These are phyloP conservation scores for Phytopythium cucurbitacearum DNA, from an alignment of 352 stramenopile genomes.

Conservation along the genomic window DNA sequence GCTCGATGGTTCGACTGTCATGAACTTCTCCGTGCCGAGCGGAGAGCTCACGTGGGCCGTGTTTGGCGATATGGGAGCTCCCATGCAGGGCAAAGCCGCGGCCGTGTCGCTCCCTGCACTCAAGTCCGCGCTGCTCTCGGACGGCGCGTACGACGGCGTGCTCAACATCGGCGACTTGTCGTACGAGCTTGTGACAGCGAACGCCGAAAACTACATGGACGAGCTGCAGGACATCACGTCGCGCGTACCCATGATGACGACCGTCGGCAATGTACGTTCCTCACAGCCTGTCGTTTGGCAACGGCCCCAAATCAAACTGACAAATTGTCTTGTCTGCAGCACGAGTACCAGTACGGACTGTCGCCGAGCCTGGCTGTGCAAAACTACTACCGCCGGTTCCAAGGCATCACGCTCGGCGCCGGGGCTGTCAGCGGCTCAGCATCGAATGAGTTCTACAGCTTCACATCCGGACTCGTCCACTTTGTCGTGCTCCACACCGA, in stretches of 20 bases:
- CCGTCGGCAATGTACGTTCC: slow-evolving; percentile 60
- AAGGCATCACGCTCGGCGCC: slow-evolving; percentile 42
- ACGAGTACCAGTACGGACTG: slow-evolving; percentile 65
- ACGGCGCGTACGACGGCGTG: slow-evolving; percentile 44
- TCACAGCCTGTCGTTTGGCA: not conserved
- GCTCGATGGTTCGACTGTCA: slow-evolving; percentile 5
- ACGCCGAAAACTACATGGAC: slow-evolving; percentile 72
- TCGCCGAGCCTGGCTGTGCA: slow-evolving; percentile 50
- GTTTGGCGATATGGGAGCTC: slow-evolving; percentile 66
- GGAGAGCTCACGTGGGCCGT: slow-evolving; percentile 63
- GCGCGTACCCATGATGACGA: slow-evolving; percentile 65
- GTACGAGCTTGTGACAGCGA: slow-evolving; percentile 62
- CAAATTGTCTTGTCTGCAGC: slow-evolving; percentile 20
- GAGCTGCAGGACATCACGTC: slow-evolving; percentile 53
- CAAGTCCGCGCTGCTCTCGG: slow-evolving; percentile 32
- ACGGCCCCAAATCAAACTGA: slow-evolving; percentile 2
- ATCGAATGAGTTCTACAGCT: slow-evolving; percentile 79
- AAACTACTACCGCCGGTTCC: slow-evolving; percentile 71
- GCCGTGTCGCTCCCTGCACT: slow-evolving; percentile 61
- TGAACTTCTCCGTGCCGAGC: slow-evolving; percentile 47
- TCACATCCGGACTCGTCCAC: slow-evolving; percentile 53
- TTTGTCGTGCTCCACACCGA: slow-evolving; percentile 82
- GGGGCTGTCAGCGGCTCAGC: slow-evolving; percentile 50
- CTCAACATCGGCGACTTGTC: slow-evolving; percentile 72
- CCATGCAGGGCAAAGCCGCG: slow-evolving; percentile 45